These are phyloP conservation scores for Trichoderma citrinoviride DNA, from an alignment of 2,329 filamentous ascomycete genomes.

Conservation along the genomic window DNA sequence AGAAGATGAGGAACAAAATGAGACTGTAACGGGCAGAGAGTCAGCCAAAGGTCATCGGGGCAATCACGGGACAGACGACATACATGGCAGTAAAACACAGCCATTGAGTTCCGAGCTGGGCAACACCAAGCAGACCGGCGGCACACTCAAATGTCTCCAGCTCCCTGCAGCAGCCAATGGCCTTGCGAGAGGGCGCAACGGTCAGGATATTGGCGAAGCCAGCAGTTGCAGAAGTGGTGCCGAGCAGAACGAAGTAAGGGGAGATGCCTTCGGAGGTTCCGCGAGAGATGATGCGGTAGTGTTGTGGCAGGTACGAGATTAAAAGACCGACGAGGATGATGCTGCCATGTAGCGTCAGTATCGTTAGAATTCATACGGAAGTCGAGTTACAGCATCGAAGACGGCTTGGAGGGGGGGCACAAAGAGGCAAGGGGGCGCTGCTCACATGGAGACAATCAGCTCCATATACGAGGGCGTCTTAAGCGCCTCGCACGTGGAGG, in stretches of 20 bases:
- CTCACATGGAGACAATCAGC: conserved; percentile 56
- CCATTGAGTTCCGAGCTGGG: conserved; percentile 90
- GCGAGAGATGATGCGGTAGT: conserved; percentile 82
- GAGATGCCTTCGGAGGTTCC: conserved; percentile 91
- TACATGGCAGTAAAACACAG: conserved; percentile 89
- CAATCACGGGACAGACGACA: conserved; percentile 31
- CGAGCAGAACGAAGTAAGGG: conserved; percentile 92
- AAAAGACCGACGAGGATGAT: conserved; percentile 85
- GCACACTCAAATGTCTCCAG: conserved; percentile 80
- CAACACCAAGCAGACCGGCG: conserved; percentile 81
- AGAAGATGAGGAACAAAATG: conserved; percentile 91
- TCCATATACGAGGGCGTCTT: conserved; percentile 54
- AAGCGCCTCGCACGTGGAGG: conserved; percentile 47
- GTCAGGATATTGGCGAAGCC: conserved; percentile 91
- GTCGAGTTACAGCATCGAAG: not conserved
- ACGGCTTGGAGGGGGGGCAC: conserved; percentile 36
- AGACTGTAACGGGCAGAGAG: conserved; percentile 56
- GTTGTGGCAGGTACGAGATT: conserved; percentile 91
- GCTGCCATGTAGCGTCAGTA: conserved; percentile 34
- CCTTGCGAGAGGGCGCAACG: conserved; percentile 75
- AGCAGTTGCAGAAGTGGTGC: conserved; percentile 82
- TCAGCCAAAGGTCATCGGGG: conserved; percentile 24
- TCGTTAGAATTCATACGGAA: not conserved
- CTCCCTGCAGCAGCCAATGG: conserved; percentile 82
- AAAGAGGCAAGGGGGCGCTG: conserved; percentile 45